Evolutionary conservation across 164 flowering plant genomes (phyloP), one percentile per base, ranked within the genome.

Genomic region (Cinnamomum micranthum): DNA sequence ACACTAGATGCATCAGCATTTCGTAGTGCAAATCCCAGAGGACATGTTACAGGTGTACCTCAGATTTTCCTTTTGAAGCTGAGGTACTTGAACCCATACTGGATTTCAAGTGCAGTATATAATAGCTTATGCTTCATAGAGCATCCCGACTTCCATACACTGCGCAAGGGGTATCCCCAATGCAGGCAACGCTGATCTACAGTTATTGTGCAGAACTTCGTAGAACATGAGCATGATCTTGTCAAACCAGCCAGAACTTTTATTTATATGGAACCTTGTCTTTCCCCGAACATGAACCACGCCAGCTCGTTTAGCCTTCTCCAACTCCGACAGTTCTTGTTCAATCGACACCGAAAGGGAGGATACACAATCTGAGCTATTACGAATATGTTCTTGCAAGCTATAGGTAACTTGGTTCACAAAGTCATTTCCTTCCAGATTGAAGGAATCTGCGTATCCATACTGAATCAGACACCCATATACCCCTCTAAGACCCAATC

Each of bases 71-170:
- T 41, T 7, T 41, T 1, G 47, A 41, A 41, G 47, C 47, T 41
- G 10, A 41, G 47, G 47, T 41, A 7, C 47, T 6, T 7, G 47
- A 41, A 41, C 11, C 47, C 47, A 41, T 41, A 41, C 9, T 41
- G 10, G 11, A 41, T 0, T 7, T 41, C 10, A 9, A 41, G 10
- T 9, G 11, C 47, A 41, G 35, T 31, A 41, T 41, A 41, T 41
- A 1, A 7, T 41, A 7, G 11, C 47, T 87, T 82, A 91, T 63
- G 88, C 92, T 80, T 92, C 95, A 65, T 90, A 92, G 52, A 89
- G 86, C 97, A 92, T 92, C 33, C 95, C 97, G 64, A 92, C 91
- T 77, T 92, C 95, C 71, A 90, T 85, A 1, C 90, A 75, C 67
- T 90, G 90, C 0, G 76, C 73, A n/a, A 81, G 76, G 1, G 93